Conservation (phyloP, 139 green algal species). For the Raphidocelis subcapitata region DNA sequence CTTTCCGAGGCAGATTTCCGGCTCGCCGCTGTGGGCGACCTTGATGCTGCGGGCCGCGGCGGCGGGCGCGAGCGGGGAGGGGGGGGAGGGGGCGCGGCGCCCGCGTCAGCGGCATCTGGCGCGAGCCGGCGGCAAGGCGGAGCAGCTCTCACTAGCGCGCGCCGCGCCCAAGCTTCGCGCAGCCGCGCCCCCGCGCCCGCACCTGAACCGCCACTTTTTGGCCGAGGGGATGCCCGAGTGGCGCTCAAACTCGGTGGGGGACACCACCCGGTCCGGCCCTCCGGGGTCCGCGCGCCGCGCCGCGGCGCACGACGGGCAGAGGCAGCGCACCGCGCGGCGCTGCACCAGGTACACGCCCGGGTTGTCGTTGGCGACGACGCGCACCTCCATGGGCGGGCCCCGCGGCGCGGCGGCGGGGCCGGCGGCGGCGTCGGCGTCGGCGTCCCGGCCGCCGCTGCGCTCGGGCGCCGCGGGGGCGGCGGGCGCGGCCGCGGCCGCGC, state of each 20-base stretch:
- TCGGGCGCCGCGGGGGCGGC: not conserved
- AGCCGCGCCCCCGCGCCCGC: not conserved
- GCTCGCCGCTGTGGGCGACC: constrained; percentile 16
- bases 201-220: constrained; percentile 80
- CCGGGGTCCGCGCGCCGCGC: not conserved
- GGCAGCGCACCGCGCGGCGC: constrained; percentile 20
- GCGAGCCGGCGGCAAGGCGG: too few species aligned
- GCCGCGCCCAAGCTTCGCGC: too few species aligned
- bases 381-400: too few species aligned
- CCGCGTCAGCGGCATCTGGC: too few species aligned
- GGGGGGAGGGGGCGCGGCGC: too few species aligned
- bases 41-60: constrained; percentile 9
- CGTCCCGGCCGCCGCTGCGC: not conserved
- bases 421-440: not conserved
- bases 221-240: constrained; percentile 61
- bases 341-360: constrained; percentile 28
- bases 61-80: not conserved
- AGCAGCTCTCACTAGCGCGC: too few species aligned
- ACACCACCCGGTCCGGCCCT: constrained; percentile 31
- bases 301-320: constrained; percentile 10
- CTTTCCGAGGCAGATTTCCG: constrained; percentile 32
- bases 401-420: not conserved
- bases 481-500: too few species aligned
- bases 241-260: constrained; percentile 75
- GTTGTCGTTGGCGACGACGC: constrained; percentile 34